phyloP scores from a whole-genome alignment of 257 asterid genomes.

The Striga asiatica region DNA sequence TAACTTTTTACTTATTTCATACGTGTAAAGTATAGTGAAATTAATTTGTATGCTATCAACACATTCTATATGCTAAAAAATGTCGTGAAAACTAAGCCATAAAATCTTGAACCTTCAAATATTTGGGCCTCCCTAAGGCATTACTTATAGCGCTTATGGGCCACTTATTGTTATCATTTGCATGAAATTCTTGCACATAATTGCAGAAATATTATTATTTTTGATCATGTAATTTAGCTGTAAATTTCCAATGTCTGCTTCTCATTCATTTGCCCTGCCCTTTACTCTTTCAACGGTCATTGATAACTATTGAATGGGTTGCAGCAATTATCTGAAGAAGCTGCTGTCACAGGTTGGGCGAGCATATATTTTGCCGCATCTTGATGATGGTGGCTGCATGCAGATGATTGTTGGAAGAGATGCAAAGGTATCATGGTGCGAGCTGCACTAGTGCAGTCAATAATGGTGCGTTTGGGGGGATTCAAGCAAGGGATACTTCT shows the following conservation, averaged over 20 bases:
- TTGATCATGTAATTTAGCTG: too few species aligned
- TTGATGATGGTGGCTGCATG: constrained; percentile 83
- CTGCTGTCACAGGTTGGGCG: constrained; percentile 26
- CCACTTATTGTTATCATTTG: too few species aligned
- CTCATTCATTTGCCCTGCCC: background rate
- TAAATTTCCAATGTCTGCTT: background rate
- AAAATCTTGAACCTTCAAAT: too few species aligned
- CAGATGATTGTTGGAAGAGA: constrained; percentile 67
- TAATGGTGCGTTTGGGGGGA: constrained; percentile 45
- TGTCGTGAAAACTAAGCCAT: too few species aligned
- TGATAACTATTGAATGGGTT: background rate
- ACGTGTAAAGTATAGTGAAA: too few species aligned
- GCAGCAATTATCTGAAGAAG: constrained; percentile 5
- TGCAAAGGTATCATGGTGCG: constrained; percentile 78
- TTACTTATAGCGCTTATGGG: too few species aligned
- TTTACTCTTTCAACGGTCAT: background rate
- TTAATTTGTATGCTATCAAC: too few species aligned
- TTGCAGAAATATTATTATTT: too few species aligned
- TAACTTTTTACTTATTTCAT: too few species aligned
- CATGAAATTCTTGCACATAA: background rate
- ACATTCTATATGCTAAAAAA: too few species aligned
- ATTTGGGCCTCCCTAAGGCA: too few species aligned
- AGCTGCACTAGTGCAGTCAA: constrained; percentile 85
- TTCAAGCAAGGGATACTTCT: constrained; percentile 56
- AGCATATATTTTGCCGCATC: constrained; percentile 29